Percentiles rank a stretch among this genome's conserved stretches.
Conservation (phyloP, 106 monocot species). For the Dendrobium chrysotoxum region DNA sequence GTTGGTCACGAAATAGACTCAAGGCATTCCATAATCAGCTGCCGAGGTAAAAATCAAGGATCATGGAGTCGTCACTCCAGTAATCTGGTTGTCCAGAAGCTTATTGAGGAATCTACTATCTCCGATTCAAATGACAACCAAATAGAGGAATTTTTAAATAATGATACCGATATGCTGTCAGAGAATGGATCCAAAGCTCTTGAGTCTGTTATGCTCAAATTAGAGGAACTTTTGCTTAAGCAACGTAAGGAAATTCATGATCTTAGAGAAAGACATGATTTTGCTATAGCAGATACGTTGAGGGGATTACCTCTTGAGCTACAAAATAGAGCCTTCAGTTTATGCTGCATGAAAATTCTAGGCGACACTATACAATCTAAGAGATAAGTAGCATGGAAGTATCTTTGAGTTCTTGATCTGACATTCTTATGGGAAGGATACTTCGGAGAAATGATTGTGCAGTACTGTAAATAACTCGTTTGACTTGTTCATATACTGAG, state of each 20-base stretch:
- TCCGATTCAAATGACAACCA: too few relatives aligned
- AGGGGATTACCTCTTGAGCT: conserved; percentile 36
- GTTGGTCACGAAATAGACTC: not conserved
- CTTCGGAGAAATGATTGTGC: not conserved
- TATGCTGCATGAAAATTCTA: conserved; percentile 20
- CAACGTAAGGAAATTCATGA: conserved; percentile 54
- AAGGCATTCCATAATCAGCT: not conserved
- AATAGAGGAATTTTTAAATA: not conserved
- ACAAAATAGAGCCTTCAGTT: conserved; percentile 15
- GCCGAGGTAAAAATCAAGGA: not conserved
- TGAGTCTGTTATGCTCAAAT: conserved; percentile 16
- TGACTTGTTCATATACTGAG: not conserved
- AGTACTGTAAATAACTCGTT: not conserved
- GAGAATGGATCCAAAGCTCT: conserved; percentile 20
- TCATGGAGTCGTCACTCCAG: not conserved
- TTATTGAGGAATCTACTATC: not conserved
- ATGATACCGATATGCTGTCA: not conserved
- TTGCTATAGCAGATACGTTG: conserved; percentile 28
- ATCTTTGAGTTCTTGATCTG: not conserved
- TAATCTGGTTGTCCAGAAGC: not conserved
- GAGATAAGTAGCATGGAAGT: not conserved
- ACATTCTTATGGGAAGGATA: not conserved
- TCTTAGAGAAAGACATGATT: conserved; percentile 42
- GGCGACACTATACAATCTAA: not conserved
- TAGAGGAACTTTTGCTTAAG: conserved; percentile 26